Base-by-base conservation (phyloP, 2,329 filamentous ascomycete genomes). In the Epichloe scottii region DNA sequence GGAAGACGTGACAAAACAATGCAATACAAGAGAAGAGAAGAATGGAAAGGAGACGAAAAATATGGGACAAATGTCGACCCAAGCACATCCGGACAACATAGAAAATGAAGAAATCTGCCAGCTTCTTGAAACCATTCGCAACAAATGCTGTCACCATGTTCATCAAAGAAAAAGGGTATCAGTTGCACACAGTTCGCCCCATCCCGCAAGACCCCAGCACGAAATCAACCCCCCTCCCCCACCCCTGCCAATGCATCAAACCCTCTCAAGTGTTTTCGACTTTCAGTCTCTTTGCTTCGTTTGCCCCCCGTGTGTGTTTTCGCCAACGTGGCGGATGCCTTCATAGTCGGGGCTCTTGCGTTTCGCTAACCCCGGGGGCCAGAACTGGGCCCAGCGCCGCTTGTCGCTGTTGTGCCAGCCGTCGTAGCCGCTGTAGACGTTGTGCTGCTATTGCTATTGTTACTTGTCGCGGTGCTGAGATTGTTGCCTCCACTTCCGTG, bases 321-420 rank as follows among this genome's bases (percentile, higher is more conserved):
- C 74, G 8, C 63, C 62, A n/a, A n/a, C n/a, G 2, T 67, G 62
- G 2, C 67, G 66, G n/a, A 62, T 65, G 11, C 62, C 64, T 47
- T 67, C 70, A 37, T 69, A 66, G 8, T 81, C 78, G 1, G 76
- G 76, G 53, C 76, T 81, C 65, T 81, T 81, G 54, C 78, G 68
- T 63, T 81, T 81, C n/a, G 67, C 62, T 0, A 66, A 12, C 49
- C 50, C 43, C 30, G 35, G 5, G 46, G 43, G 49, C 54, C 43
- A 15, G 46, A 33, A 34, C n/a, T 34, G 5, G 59, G 54, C 34
- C 53, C 54, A 7, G 35, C 46, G 50, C 49, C 51, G 14, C 52
- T 53, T 14, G 52, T 59, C 26, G 56, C 50, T 15, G 55, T 50
- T 2, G 54, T 49, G 14, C 52, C 50, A 4, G 51, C 52, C 5